Evolutionary conservation across 2,329 filamentous ascomycete genomes (phyloP).

Genomic region (Alternaria panax): DNA sequence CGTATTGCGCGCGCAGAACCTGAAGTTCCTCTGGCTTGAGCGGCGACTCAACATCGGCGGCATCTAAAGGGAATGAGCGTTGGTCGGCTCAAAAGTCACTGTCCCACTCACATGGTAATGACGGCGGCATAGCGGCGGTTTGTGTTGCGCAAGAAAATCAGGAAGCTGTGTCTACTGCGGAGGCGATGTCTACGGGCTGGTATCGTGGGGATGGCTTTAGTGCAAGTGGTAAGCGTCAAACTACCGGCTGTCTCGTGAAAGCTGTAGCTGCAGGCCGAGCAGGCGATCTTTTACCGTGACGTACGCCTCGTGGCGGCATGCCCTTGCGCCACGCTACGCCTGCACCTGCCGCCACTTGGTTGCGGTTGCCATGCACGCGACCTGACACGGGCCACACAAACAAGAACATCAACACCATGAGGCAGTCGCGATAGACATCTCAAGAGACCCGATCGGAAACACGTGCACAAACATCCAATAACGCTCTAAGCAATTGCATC

Average conservation of each 20-base stretch:
- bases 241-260: slow-evolving; percentile 29
- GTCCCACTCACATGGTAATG: slow-evolving; percentile 45
- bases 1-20: slow-evolving; percentile 91
- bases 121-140: slow-evolving; percentile 41
- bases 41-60: slow-evolving; percentile 95
- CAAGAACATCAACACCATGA: slow-evolving; percentile 43
- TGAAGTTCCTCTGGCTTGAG: slow-evolving; percentile 91
- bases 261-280: slow-evolving; percentile 17
- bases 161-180: neutral
- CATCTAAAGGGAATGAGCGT: slow-evolving; percentile 68
- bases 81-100: slow-evolving; percentile 15
- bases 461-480: neutral
- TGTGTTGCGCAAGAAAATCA: slow-evolving; percentile 4
- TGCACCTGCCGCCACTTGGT: slow-evolving; percentile 20
- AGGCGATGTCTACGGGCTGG: neutral
- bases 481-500: neutral
- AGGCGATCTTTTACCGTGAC: slow-evolving; percentile 37
- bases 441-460: neutral
- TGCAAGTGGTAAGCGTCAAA: slow-evolving; percentile 5
- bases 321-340: slow-evolving; percentile 12
- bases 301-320: slow-evolving; percentile 40
- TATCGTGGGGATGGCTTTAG: neutral
- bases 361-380: slow-evolving; percentile 40
- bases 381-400: slow-evolving; percentile 38
- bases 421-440: slow-evolving; percentile 23